phyloP scores from a whole-genome alignment of 2,329 filamentous ascomycete genomes.

The Clonostachys rhizophaga region DNA sequence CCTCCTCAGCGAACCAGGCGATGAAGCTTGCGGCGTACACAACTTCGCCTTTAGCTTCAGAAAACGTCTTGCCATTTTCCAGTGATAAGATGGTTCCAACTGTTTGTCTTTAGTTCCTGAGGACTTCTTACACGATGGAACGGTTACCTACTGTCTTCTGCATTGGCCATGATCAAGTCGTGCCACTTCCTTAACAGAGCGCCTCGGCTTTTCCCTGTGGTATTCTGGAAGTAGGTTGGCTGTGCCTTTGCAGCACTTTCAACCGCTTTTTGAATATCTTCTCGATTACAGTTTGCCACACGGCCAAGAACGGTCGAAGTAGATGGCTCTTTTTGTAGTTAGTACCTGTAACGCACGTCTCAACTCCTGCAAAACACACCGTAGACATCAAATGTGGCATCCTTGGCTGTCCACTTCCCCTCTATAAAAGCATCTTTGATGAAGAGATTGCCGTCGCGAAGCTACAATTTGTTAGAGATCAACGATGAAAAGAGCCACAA shows the following conservation, averaged over 20 bases:
- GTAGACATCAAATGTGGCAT: neutral
- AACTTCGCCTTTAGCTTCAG: constrained; percentile 54
- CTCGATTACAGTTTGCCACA: neutral
- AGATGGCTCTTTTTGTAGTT: neutral
- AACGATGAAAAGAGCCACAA: too few species aligned
- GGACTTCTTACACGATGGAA: neutral
- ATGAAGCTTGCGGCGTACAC: constrained; percentile 56
- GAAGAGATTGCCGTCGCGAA: too few species aligned
- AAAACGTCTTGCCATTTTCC: constrained; percentile 65
- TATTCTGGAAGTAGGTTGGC: neutral
- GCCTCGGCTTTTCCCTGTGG: neutral
- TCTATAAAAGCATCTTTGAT: too few species aligned
- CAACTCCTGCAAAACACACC: neutral
- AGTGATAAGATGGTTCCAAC: constrained; percentile 56
- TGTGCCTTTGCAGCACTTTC: neutral
- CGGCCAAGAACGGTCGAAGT: neutral
- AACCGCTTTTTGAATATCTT: neutral
- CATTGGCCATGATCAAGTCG: constrained; percentile 60
- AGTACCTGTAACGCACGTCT: neutral
- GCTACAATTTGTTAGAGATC: too few species aligned
- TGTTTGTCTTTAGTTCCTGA: neutral
- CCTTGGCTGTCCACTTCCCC: neutral
- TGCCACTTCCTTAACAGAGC: constrained; percentile 61
- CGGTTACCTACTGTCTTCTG: constrained; percentile 45
- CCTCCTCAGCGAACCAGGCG: constrained; percentile 61